Evolutionary conservation across 345 rosid genomes (phyloP).

Genomic region (Leavenworthia alabamica): DNA sequence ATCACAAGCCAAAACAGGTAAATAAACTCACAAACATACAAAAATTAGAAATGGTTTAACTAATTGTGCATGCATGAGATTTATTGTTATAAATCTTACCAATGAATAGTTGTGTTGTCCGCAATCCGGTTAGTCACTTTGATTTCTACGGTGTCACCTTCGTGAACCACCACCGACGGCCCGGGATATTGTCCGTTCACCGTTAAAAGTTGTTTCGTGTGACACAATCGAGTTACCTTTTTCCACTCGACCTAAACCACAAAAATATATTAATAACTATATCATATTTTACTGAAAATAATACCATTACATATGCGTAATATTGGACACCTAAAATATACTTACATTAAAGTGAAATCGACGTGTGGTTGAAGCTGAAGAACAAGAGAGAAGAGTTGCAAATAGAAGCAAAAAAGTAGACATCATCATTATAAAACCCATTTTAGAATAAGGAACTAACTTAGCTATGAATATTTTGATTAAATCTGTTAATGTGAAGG

Average conservation of each 20-base stretch:
- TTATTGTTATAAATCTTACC: constrained; percentile 24
- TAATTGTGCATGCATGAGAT: constrained; percentile 15
- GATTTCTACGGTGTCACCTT: constrained; percentile 58
- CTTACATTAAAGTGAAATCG: constrained; percentile 47
- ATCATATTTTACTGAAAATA: neutral
- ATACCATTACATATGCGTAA: too few relatives aligned
- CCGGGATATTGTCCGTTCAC: constrained; percentile 67
- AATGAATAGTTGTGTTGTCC: constrained; percentile 52
- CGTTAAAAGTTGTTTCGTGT: constrained; percentile 48
- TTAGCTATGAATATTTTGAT: constrained; percentile 10
- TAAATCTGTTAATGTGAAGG: neutral
- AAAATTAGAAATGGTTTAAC: neutral
- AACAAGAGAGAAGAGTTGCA: constrained; percentile 19
- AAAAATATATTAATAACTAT: neutral
- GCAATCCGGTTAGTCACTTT: constrained; percentile 47
- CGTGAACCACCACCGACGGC: constrained; percentile 54
- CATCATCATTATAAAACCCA: neutral
- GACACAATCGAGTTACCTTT: constrained; percentile 50
- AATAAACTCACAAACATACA: neutral
- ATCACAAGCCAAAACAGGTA: neutral
- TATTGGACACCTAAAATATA: neutral
- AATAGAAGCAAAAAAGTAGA: constrained; percentile 14
- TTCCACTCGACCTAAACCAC: constrained; percentile 41
- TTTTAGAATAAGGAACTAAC: neutral
- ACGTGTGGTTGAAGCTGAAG: constrained; percentile 28